Evolutionary conservation across 306 rosid genomes (phyloP).

Genomic region (Pyrus betulifolia): DNA sequence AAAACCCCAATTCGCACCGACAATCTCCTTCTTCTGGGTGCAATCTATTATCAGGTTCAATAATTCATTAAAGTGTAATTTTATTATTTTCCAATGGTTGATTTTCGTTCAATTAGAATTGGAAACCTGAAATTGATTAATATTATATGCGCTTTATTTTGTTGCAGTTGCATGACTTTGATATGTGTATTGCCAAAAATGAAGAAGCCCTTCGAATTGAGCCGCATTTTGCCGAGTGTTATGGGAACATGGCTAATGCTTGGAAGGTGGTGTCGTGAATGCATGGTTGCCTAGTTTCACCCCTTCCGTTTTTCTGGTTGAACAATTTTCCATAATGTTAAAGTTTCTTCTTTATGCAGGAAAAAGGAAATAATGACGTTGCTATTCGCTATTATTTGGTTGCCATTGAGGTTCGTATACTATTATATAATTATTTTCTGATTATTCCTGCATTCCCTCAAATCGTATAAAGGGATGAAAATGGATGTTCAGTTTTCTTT

Average conservation of each 20-base stretch:
- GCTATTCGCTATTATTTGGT: constrained; percentile 67
- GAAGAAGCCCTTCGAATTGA: constrained; percentile 90
- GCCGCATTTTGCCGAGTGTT: constrained; percentile 92
- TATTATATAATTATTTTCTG: neutral
- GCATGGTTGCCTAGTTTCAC: neutral
- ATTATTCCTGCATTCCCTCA: neutral
- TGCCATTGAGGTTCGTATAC: constrained; percentile 81
- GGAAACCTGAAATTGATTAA: neutral
- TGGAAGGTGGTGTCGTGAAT: constrained; percentile 59
- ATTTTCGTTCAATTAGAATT: neutral
- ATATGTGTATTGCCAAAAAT: constrained; percentile 85
- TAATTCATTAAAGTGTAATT: neutral
- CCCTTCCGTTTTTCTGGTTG: neutral
- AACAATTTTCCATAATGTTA: neutral
- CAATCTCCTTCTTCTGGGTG: constrained; percentile 89
- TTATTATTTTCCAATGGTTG: neutral
- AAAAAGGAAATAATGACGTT: constrained; percentile 53
- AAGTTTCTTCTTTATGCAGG: constrained; percentile 25
- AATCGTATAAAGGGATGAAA: neutral
- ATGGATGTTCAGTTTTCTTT: neutral
- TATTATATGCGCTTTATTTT: neutral
- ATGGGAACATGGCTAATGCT: constrained; percentile 99
- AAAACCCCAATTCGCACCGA: constrained; percentile 82
- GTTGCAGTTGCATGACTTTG: constrained; percentile 84
- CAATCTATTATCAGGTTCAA: constrained; percentile 84